Base-by-base conservation (phyloP, 345 rosid genomes). In the Lepidium sativum region DNA sequence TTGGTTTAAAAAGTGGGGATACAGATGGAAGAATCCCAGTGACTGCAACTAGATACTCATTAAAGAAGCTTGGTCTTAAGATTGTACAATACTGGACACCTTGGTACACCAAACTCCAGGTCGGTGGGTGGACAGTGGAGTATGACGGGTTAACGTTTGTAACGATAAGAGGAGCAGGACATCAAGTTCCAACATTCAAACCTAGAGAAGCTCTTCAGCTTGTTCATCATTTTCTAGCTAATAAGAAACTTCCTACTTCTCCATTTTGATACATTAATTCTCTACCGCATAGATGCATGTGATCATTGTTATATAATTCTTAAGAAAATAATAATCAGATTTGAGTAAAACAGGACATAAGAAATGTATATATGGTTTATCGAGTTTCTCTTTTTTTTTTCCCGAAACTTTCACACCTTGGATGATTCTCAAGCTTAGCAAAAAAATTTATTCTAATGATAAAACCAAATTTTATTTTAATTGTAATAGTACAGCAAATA, bases 11-110 rank as follows among this genome's bases (percentile, higher is more conserved):
- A 17, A 89, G 97, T 52, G 97, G 97, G 60, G 97, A 91, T 54
- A 86, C 92, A 5, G 97, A 91, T 25, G 97, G 97, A 41, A 84
- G 97, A 73, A 78, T 91, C 49, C 97, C 92, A 0, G 91, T 91
- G 35, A 86, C 92, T 0, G 53, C 89, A 39, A 91, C 96, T 0
- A 79, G 97, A 72, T 86, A 75, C 61, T 60, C 89, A 3, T 58
- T 91, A 69, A 80, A 68, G 54, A 91, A 91, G 71, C 92, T 87
- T 25, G 92, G 92, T 14, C 73, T 91, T 5, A 78, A 77, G 37
- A 81, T 73, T 2, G 57, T 67, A 13, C 59, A 85, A 69, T 86
- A 79, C 12, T 91, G 97, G 97, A 79, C 77, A 45, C 91, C 97
- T 20, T 91, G 95, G 95, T 91, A 84, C 75, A 53, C 65, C 27